phyloP scores from a whole-genome alignment of 441 rosid species.

The Pelargonium citronellum region DNA sequence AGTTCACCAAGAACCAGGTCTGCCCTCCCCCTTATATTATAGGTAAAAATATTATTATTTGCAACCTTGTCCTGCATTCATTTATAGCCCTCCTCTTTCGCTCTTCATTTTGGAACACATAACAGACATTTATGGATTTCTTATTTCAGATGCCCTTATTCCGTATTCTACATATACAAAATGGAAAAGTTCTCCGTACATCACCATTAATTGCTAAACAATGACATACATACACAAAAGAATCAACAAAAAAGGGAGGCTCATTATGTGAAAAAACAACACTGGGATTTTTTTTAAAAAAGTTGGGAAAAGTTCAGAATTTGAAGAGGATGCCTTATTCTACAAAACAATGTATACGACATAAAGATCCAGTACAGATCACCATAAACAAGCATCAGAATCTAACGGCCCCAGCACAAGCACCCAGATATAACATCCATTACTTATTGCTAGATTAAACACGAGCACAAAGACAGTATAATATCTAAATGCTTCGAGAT shows the following conservation, averaged over 20 bases:
- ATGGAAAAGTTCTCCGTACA: slow-evolving; percentile 17
- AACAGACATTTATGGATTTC: slow-evolving; percentile 20
- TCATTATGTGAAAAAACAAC: slow-evolving; percentile 50
- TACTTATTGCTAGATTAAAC: background rate
- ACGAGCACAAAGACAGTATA: slow-evolving; percentile 19
- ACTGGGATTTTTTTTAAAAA: slow-evolving; percentile 30
- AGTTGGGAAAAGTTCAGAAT: slow-evolving; percentile 15
- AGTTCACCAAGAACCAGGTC: background rate
- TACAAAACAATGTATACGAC: slow-evolving; percentile 44
- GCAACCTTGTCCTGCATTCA: slow-evolving; percentile 22
- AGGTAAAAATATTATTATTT: background rate
- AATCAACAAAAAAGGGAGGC: slow-evolving; percentile 32
- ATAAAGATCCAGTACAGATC: slow-evolving; percentile 26
- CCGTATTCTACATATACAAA: slow-evolving; percentile 32
- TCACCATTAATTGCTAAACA: slow-evolving; percentile 8
- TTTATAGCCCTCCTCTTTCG: slow-evolving; percentile 14
- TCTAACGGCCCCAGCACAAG: slow-evolving; percentile 38
- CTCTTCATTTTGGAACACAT: slow-evolving; percentile 15
- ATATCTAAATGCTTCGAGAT: slow-evolving; percentile 16
- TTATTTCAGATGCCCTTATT: slow-evolving; percentile 34
- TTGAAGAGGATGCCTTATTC: slow-evolving; percentile 35
- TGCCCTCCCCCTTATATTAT: background rate
- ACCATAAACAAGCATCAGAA: slow-evolving; percentile 53
- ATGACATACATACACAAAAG: slow-evolving; percentile 18
- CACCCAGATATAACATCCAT: slow-evolving; percentile 8